A percentile compares a stretch with the other conserved stretches of the same genome.
Conservation (phyloP, 176 grass and related monocot genomes). For the Rhipidocladum racemiflorum region DNA sequence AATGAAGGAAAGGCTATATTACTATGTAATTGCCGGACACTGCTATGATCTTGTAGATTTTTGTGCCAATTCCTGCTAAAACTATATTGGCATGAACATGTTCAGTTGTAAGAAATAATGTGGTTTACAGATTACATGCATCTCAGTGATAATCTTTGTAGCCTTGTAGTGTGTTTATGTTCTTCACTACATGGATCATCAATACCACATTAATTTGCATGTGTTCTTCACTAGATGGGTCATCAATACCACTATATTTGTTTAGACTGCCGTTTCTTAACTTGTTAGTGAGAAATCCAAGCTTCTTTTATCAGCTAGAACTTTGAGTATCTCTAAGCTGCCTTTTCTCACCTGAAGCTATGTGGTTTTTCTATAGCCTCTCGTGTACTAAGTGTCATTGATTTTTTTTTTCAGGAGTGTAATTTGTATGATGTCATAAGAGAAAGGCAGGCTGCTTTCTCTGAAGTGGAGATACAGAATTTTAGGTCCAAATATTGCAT, state of each 20-base stretch:
- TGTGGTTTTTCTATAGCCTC: neutral
- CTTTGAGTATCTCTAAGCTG: neutral
- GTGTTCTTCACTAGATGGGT: neutral
- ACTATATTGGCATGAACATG: neutral
- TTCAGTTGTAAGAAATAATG: neutral
- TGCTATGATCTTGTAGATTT: neutral
- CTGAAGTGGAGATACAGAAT: constrained; percentile 64
- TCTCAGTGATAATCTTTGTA: neutral
- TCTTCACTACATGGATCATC: no score
- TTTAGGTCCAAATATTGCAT: constrained; percentile 71
- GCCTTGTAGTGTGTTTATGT: neutral
- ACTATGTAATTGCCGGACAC: neutral
- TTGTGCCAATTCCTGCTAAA: neutral
- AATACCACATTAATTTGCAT: neutral
- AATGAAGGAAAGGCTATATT: neutral
- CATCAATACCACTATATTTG: neutral
- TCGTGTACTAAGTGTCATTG: neutral
- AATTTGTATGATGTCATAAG: constrained; percentile 89
- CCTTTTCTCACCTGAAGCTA: neutral
- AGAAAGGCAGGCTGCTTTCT: constrained; percentile 48
- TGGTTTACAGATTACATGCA: neutral
- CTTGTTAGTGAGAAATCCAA: neutral
- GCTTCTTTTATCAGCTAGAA: neutral
- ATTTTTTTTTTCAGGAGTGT: constrained; percentile 42
- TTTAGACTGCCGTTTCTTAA: neutral